Evolutionary conservation across 1,284 basidiomycete genomes (phyloP).

Genomic region (Ganoderma resinaceum): DNA sequence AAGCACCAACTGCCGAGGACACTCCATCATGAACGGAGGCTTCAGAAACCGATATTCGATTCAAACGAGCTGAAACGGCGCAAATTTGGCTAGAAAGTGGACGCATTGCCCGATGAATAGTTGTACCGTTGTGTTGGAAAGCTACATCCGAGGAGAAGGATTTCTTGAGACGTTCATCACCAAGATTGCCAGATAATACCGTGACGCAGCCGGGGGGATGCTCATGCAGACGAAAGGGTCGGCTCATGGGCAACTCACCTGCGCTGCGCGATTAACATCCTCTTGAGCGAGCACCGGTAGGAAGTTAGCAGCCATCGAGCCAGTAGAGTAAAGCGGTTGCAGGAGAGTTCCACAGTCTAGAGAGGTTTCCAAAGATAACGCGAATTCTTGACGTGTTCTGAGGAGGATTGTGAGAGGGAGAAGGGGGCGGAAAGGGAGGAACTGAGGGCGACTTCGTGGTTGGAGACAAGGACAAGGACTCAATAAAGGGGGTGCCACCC

Average conservation of each 20-base stretch:
- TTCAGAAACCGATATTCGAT: background rate
- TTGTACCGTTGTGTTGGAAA: background rate
- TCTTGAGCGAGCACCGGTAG: slow-evolving; percentile 51
- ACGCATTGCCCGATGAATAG: background rate
- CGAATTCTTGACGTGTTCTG: background rate
- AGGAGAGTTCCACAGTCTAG: background rate
- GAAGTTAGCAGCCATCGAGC: slow-evolving; percentile 38
- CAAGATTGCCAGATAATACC: background rate
- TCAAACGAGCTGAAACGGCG: background rate
- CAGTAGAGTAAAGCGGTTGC: background rate
- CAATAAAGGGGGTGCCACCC: background rate
- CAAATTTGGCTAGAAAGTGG: background rate
- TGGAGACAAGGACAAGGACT: background rate
- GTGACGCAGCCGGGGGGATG: background rate
- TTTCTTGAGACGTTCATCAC: background rate
- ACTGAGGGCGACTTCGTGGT: background rate
- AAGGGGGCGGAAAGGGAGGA: background rate
- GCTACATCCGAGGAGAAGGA: background rate
- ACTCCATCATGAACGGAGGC: background rate
- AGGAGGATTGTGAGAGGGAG: background rate
- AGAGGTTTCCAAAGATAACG: background rate
- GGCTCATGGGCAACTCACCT: slow-evolving; percentile 43
- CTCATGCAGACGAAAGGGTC: background rate
- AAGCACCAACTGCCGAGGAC: background rate
- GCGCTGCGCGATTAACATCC: slow-evolving; percentile 56